Evolutionary conservation across 139 green algal genomes (phyloP).

Genomic region (Chlamydomonas asymmetrica): DNA sequence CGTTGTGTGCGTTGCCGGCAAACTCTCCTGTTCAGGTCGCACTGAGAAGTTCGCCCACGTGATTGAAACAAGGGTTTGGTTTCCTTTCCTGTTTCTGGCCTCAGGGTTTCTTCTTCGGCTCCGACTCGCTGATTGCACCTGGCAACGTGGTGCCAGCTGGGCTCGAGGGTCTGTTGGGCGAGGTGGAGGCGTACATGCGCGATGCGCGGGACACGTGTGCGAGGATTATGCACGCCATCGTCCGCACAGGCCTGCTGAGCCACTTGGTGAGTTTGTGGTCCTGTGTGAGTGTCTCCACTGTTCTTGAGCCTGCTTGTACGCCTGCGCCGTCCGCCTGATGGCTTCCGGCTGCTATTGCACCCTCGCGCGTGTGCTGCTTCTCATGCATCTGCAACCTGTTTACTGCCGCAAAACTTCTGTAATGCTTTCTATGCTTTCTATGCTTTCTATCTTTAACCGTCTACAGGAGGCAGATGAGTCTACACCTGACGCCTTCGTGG

Average conservation of each 20-base stretch:
- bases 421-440: no score
- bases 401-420: no score
- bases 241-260: background rate
- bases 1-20: background rate
- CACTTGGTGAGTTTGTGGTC: no score
- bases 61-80: no score
- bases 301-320: no score
- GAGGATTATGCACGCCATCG: background rate
- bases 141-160: constrained; percentile 8
- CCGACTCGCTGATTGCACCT: background rate
- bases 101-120: constrained; percentile 14
- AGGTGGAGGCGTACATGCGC: constrained; percentile 10
- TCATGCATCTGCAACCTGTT: no score
- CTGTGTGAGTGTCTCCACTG: no score
- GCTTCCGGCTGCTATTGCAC: no score
- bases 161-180: background rate
- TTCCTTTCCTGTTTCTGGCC: no score
- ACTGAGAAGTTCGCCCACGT: no score
- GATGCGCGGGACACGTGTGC: background rate
- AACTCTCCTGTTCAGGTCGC: background rate
- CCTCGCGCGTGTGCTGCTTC: no score
- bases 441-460: background rate
- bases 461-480: background rate
- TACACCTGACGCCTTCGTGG: background rate
- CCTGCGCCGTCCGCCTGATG: no score